These are phyloP conservation scores for Macrolepiota albuminosa DNA, from an alignment of 768 basidiomycete species.

Conservation along the genomic window DNA sequence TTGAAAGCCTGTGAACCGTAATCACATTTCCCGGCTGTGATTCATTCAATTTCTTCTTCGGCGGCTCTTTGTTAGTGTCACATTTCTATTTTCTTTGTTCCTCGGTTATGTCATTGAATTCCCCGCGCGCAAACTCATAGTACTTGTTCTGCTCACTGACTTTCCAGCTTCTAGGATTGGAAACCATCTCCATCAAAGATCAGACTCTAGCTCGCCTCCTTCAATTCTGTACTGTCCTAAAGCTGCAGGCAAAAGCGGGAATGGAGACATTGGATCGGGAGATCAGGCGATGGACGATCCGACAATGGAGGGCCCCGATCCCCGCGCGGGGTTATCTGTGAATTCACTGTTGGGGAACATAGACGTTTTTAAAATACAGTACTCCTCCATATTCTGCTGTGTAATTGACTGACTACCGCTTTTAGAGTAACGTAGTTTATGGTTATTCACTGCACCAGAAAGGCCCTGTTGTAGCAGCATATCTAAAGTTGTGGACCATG, in stretches of 20 bases:
- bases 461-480: neutral
- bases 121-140: neutral
- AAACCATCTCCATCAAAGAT: neutral
- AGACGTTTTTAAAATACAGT: neutral
- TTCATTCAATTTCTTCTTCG: neutral
- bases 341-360: neutral
- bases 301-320: neutral
- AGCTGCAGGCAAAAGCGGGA: neutral
- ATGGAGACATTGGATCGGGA: neutral
- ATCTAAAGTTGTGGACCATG: neutral
- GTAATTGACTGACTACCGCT: neutral
- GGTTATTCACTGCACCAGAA: neutral
- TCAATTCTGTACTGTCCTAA: neutral
- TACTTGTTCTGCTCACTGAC: neutral
- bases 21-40: neutral
- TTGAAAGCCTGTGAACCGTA: neutral
- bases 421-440: neutral
- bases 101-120: neutral
- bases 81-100: neutral
- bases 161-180: neutral
- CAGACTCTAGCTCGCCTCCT: neutral
- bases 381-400: neutral
- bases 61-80: neutral
- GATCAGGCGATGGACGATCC: slow-evolving; percentile 1
- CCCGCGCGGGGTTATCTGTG: neutral